Evolutionary conservation across 768 basidiomycete species (phyloP).

Genomic region (Russula griseocarnosa): DNA sequence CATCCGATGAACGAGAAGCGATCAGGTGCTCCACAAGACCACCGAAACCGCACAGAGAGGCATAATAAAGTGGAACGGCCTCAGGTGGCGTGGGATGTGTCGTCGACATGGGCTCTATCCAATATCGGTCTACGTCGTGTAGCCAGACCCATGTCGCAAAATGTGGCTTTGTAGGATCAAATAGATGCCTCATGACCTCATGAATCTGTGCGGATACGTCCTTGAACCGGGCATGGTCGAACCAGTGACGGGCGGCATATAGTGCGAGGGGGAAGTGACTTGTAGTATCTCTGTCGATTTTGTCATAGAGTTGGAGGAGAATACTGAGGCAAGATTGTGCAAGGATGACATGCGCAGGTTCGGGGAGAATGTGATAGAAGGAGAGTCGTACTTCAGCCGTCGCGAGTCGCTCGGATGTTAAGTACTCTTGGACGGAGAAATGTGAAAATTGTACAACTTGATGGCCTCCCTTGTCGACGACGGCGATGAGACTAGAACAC

Average conservation of each 20-base stretch:
- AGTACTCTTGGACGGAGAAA: conserved; percentile 22
- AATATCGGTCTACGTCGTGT: conserved; percentile 5
- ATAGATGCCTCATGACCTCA: conserved; percentile 2
- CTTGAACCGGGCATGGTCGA: not conserved
- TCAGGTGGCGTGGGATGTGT: not conserved
- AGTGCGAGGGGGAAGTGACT: not conserved
- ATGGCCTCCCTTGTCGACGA: not conserved
- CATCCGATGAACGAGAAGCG: not conserved
- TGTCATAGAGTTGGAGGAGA: conserved; percentile 11
- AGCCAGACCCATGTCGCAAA: conserved; percentile 18
- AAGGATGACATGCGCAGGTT: conserved; percentile 7
- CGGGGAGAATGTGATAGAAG: conserved; percentile 7
- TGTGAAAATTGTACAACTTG: conserved; percentile 1
- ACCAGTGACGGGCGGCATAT: conserved; percentile 17
- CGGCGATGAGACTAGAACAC: not conserved
- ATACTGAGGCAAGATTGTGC: conserved; percentile 2
- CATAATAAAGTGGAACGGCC: conserved; percentile 6
- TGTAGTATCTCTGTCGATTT: not conserved
- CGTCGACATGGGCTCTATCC: not conserved
- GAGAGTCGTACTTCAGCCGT: not conserved
- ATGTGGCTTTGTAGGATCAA: not conserved
- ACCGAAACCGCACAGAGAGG: conserved; percentile 7
- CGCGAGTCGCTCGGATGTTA: conserved; percentile 13
- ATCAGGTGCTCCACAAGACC: conserved; percentile 6
- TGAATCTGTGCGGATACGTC: not conserved